Evolutionary conservation across 108 stramenopile species (phyloP).

Genomic region (Tribonema minus): DNA sequence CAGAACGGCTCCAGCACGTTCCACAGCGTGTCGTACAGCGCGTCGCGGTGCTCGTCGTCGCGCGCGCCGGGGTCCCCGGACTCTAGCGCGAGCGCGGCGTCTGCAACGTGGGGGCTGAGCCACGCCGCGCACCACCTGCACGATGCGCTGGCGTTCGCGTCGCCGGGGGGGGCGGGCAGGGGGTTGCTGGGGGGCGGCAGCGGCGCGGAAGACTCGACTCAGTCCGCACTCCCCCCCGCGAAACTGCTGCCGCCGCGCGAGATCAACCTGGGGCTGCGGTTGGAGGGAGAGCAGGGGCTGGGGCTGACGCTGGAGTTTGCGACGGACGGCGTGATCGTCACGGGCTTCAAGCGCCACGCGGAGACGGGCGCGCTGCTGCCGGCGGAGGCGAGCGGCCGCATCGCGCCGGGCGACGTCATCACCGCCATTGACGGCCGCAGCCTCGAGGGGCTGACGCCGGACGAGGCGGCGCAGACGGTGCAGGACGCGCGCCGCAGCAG

Average conservation of each 20-base stretch:
- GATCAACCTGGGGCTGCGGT: slow-evolving; percentile 11
- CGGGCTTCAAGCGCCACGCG: slow-evolving; percentile 14
- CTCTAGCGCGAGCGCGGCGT: too few species aligned
- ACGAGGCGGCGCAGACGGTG: slow-evolving; percentile 17
- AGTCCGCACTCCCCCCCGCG: background rate
- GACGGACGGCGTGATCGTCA: background rate
- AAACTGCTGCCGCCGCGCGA: background rate
- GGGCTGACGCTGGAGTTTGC: slow-evolving; percentile 20
- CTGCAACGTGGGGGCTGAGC: background rate
- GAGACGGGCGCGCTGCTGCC: slow-evolving; percentile 25
- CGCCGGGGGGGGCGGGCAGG: background rate
- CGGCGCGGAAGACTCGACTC: background rate
- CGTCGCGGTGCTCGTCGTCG: too few species aligned
- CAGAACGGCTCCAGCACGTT: too few species aligned
- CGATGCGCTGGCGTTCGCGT: background rate
- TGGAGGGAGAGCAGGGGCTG: slow-evolving; percentile 20
- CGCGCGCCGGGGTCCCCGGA: too few species aligned
- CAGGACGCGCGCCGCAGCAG: too few species aligned
- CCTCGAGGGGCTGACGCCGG: slow-evolving; percentile 10
- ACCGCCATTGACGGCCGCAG: slow-evolving; percentile 12
- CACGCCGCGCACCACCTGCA: background rate
- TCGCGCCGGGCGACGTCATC: slow-evolving; percentile 12
- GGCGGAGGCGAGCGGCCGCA: slow-evolving; percentile 20
- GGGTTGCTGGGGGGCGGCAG: background rate
- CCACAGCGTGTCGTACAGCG: too few species aligned